Conservation (phyloP, 2,329 filamentous ascomycete genomes). For the Xylariaceae sp. region DNA sequence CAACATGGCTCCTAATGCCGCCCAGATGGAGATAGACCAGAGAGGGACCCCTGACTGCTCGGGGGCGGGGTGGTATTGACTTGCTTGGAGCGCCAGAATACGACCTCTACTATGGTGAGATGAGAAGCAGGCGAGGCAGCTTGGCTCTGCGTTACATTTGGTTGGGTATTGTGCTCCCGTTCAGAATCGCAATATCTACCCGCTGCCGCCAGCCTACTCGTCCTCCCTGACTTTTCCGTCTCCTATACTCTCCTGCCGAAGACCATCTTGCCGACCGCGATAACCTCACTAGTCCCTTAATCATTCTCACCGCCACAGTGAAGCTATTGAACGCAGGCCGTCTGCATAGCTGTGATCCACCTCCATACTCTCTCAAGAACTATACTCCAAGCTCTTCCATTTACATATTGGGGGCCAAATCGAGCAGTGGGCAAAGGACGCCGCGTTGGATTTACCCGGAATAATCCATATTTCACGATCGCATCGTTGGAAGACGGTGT, state of each 20-base stretch:
- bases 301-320: neutral
- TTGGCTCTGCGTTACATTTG: conserved; percentile 7
- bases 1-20: conserved; percentile 25
- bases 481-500: neutral
- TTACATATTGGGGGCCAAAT: neutral
- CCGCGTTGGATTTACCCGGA: no score
- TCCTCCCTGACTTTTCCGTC: conserved; percentile 9
- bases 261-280: conserved; percentile 6
- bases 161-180: conserved; percentile 9
- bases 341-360: conserved; percentile 1
- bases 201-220: conserved; percentile 13
- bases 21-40: conserved; percentile 24
- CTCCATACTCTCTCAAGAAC: neutral
- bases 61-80: conserved; percentile 22
- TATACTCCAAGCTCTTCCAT: neutral
- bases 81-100: conserved; percentile 22
- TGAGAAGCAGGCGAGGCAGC: conserved; percentile 3
- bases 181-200: conserved; percentile 16
- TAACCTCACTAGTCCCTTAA: neutral
- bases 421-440: no score
- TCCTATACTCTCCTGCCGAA: conserved; percentile 1
- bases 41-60: conserved; percentile 16
- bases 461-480: neutral
- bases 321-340: neutral
- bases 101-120: conserved; percentile 14